These are phyloP conservation scores for Aspergillus novoparasiticus DNA, from an alignment of 2,329 filamentous ascomycete genomes.

Conservation along the genomic window DNA sequence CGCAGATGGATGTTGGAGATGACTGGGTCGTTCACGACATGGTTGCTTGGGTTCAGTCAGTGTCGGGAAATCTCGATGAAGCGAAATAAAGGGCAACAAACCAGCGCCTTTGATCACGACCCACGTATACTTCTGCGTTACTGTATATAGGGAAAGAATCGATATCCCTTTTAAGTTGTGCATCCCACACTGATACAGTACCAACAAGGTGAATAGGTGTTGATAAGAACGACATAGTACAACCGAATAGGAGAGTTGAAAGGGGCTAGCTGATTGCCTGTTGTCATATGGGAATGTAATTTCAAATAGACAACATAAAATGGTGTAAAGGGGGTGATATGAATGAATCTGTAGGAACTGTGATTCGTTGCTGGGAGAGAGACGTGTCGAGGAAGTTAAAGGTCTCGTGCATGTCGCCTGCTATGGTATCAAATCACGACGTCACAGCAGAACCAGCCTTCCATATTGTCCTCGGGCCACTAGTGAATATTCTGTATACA, in stretches of 20 bases:
- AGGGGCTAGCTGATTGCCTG: neutral
- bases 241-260: neutral
- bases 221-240: slow-evolving; percentile 3
- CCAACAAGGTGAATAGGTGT: slow-evolving; percentile 21
- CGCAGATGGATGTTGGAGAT: slow-evolving; percentile 47
- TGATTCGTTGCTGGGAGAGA: neutral
- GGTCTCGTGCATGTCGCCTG: neutral
- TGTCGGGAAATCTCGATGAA: neutral
- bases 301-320: neutral
- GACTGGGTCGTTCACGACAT: slow-evolving; percentile 34
- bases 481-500: neutral
- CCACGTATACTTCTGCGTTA: slow-evolving; percentile 38
- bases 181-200: slow-evolving; percentile 26
- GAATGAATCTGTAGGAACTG: neutral
- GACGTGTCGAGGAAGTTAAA: neutral
- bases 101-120: slow-evolving; percentile 39
- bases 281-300: neutral
- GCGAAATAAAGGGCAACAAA: neutral
- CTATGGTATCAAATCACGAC: neutral
- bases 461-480: neutral
- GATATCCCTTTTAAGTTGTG: slow-evolving; percentile 14
- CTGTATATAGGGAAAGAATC: slow-evolving; percentile 29
- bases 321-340: neutral
- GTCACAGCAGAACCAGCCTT: neutral
- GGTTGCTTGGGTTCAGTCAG: slow-evolving; percentile 32